Evolutionary conservation across 1,284 basidiomycete genomes (phyloP).

Genomic region (Tilletia walkeri): DNA sequence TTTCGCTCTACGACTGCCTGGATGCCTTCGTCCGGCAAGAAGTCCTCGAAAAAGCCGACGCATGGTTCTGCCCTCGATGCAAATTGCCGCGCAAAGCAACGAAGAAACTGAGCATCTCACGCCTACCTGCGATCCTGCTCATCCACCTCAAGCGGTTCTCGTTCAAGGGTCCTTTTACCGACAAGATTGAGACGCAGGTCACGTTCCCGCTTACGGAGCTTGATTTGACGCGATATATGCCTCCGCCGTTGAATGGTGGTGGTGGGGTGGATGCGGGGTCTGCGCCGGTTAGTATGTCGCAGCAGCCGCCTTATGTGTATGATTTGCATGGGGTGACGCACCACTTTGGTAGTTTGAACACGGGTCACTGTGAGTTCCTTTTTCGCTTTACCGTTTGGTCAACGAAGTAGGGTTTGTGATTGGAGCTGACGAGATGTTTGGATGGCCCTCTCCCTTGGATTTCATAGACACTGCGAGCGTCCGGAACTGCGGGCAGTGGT

Average conservation of each 20-base stretch:
- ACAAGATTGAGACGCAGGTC: slow-evolving; percentile 65
- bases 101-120: slow-evolving; percentile 80
- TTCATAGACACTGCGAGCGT: slow-evolving; percentile 48
- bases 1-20: slow-evolving; percentile 76
- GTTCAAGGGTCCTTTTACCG: slow-evolving; percentile 85
- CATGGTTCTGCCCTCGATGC: slow-evolving; percentile 87
- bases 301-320: slow-evolving; percentile 56
- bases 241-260: slow-evolving; percentile 58
- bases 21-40: slow-evolving; percentile 89
- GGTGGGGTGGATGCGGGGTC: not conserved
- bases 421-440: not conserved
- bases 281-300: slow-evolving; percentile 31
- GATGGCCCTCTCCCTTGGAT: not conserved
- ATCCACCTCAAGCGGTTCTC: slow-evolving; percentile 97
- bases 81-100: slow-evolving; percentile 77
- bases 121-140: slow-evolving; percentile 84
- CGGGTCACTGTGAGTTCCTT: slow-evolving; percentile 46
- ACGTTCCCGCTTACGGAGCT: slow-evolving; percentile 73
- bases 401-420: not conserved
- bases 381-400: not conserved
- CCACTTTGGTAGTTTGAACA: slow-evolving; percentile 54
- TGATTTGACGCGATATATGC: slow-evolving; percentile 89
- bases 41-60: slow-evolving; percentile 86
- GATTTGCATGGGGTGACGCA: slow-evolving; percentile 58
- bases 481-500: slow-evolving; percentile 43